Percentiles rank a stretch among this genome's conserved stretches.
Conservation (phyloP, 306 rosid species). For the Pterocarpus macrocarpus region DNA sequence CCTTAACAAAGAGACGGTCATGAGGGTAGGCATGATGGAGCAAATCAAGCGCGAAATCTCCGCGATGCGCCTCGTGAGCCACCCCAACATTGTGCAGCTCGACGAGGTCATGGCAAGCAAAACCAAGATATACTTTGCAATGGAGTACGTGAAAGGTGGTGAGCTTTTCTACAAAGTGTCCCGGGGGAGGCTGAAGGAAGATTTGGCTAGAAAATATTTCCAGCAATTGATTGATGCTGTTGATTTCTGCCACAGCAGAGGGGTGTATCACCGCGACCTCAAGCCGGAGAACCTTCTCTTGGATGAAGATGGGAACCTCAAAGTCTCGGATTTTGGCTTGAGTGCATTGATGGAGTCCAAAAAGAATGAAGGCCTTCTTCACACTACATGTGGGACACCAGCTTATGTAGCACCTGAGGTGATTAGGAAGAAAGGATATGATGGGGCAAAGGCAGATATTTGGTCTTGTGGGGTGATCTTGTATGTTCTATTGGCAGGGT, state of each 20-base stretch:
- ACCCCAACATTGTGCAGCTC: conserved; percentile 71
- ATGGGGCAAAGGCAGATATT: conserved; percentile 74
- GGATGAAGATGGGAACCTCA: conserved; percentile 71
- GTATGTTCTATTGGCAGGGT: conserved; percentile 74
- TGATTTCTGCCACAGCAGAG: conserved; percentile 68
- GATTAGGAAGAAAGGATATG: conserved; percentile 69
- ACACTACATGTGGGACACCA: conserved; percentile 77
- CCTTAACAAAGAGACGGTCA: conserved; percentile 63
- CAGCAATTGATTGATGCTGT: conserved; percentile 75
- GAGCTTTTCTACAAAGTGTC: conserved; percentile 69
- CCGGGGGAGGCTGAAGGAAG: conserved; percentile 66
- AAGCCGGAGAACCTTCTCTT: conserved; percentile 74
- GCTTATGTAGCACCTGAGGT: conserved; percentile 76
- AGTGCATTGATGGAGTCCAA: conserved; percentile 63
- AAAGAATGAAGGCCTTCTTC: conserved; percentile 64
- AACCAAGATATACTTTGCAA: conserved; percentile 70
- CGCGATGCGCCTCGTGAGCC: conserved; percentile 57
- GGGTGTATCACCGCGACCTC: conserved; percentile 73
- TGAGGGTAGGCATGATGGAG: conserved; percentile 58
- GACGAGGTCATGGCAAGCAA: conserved; percentile 79
- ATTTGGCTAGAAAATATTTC: conserved; percentile 65
- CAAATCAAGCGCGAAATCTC: conserved; percentile 75
- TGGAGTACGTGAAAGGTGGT: conserved; percentile 71
- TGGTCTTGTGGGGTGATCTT: conserved; percentile 89
- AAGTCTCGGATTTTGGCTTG: conserved; percentile 71